Conservation (phyloP, 1,284 basidiomycete species). For the Leccinum brunneo-olivaceum region DNA sequence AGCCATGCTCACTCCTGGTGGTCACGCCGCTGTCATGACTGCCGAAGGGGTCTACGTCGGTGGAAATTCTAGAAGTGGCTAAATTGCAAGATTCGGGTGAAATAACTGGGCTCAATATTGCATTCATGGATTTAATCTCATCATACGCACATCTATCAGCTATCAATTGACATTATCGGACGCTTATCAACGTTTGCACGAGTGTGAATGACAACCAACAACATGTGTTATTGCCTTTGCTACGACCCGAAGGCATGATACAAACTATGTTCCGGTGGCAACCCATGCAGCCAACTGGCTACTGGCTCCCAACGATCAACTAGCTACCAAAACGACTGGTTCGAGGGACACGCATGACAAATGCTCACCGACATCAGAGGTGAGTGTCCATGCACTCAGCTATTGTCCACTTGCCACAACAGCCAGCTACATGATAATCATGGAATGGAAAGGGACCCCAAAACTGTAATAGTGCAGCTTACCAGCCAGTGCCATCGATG, state of each 20-base stretch:
- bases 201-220: neutral
- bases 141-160: slow-evolving; percentile 16
- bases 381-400: no score
- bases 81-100: neutral
- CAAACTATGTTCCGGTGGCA: no score
- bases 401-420: no score
- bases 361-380: no score
- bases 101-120: neutral
- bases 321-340: no score
- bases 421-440: no score
- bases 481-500: no score
- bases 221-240: no score
- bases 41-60: slow-evolving; percentile 30
- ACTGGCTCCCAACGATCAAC: no score
- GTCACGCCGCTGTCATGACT: slow-evolving; percentile 28
- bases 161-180: slow-evolving; percentile 9
- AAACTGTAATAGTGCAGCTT: no score
- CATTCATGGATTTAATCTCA: slow-evolving; percentile 22
- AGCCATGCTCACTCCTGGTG: slow-evolving; percentile 29
- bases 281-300: slow-evolving; percentile 4
- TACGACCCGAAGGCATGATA: no score
- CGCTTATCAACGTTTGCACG: neutral
- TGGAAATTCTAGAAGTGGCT: slow-evolving; percentile 7
- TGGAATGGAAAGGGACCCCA: no score
- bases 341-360: neutral